phyloP scores from a whole-genome alignment of 192 early-diverging fungal genomes.

The Coemansia sp. region DNA sequence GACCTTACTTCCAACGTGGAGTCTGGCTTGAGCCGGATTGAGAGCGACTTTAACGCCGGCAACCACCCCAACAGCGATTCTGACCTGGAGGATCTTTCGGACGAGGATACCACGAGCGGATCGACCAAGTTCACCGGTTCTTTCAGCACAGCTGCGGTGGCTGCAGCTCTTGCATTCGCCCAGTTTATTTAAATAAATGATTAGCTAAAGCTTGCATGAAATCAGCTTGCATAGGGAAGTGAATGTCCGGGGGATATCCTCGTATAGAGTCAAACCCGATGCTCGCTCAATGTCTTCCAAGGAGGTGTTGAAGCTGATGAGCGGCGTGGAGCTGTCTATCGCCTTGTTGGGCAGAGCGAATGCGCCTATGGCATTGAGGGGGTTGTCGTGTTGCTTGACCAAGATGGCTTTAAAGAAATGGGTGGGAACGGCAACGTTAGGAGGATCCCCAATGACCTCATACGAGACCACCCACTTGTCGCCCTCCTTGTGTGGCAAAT shows the following conservation, averaged over 20 bases:
- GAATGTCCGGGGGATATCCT: conserved; percentile 48
- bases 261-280: conserved; percentile 68
- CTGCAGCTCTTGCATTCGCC: conserved; percentile 19
- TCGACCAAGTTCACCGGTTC: background rate
- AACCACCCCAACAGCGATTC: conserved; percentile 3
- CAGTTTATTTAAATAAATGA: conserved; percentile 24
- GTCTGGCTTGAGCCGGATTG: conserved; percentile 17
- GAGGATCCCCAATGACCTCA: conserved; percentile 83
- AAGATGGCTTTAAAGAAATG: conserved; percentile 92
- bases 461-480: conserved; percentile 78
- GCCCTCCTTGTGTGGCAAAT: conserved; percentile 74
- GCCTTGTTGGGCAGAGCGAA: conserved; percentile 85
- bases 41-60: conserved; percentile 44
- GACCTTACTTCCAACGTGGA: conserved; percentile 7
- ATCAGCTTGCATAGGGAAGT: background rate
- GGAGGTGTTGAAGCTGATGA: conserved; percentile 68
- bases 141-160: conserved; percentile 15
- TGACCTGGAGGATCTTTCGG: too few relatives aligned
- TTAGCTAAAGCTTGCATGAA: background rate
- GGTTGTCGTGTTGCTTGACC: conserved; percentile 55
- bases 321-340: conserved; percentile 63
- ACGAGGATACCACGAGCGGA: background rate
- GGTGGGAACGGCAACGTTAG: conserved; percentile 88
- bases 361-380: conserved; percentile 54
- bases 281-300: conserved; percentile 70